phyloP scores from a whole-genome alignment of 805 yeast genomes.

The Suhomyces vadensis region DNA sequence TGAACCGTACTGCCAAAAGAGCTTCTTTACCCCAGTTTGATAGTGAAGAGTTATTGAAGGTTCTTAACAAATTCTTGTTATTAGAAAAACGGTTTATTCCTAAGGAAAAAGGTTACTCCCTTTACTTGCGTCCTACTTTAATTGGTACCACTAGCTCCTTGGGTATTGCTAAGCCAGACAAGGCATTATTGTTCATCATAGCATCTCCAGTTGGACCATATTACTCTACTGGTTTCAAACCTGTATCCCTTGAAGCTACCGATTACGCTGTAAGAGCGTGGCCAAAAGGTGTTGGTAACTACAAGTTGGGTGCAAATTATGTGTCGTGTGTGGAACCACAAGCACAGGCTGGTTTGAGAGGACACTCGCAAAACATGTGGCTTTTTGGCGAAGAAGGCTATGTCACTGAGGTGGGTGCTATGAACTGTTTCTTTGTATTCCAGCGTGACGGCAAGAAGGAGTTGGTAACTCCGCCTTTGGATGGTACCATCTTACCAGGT shows the following conservation, averaged over 20 bases:
- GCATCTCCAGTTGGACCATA: conserved; percentile 33
- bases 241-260: conserved; percentile 91
- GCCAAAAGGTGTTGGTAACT: conserved; percentile 98
- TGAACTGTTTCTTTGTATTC: conserved; percentile 87
- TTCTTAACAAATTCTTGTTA: conserved; percentile 23
- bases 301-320: conserved; percentile 95
- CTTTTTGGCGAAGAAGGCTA: conserved; percentile 82
- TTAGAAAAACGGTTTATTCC: conserved; percentile 27
- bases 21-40: conserved; percentile 29
- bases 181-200: conserved; percentile 26
- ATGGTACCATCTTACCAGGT: conserved; percentile 96
- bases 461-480: conserved; percentile 92
- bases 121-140: conserved; percentile 31
- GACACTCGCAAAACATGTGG: conserved; percentile 96
- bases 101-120: conserved; percentile 27
- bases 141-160: conserved; percentile 27
- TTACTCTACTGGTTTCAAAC: conserved; percentile 90
- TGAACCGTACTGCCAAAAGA: conserved; percentile 27
- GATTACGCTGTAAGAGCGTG: conserved; percentile 96
- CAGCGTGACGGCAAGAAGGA: conserved; percentile 84
- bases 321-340: conserved; percentile 95
- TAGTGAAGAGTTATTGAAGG: conserved; percentile 27
- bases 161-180: conserved; percentile 26
- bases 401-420: conserved; percentile 96
- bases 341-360: conserved; percentile 82